Evolutionary conservation across 805 yeast genomes (phyloP).

Genomic region (Yamadazyma nakazawae): DNA sequence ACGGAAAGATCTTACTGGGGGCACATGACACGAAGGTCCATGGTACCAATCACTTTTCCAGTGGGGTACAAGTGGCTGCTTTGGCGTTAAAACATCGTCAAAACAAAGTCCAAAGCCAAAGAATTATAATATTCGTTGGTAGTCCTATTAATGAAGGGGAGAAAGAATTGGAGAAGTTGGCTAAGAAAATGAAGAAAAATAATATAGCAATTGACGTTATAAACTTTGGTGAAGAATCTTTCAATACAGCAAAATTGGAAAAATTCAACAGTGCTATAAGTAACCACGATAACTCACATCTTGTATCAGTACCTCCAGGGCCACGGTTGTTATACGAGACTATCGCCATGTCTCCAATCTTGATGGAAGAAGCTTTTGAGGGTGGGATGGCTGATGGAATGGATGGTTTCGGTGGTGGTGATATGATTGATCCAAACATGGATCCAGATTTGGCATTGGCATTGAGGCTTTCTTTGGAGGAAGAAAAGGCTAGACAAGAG

Average conservation of each 20-base stretch:
- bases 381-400: constrained; percentile 40
- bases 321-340: constrained; percentile 80
- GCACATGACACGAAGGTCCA: constrained; percentile 72
- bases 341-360: constrained; percentile 71
- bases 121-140: constrained; percentile 87
- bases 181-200: constrained; percentile 91
- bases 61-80: constrained; percentile 88
- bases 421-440: constrained; percentile 70
- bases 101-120: constrained; percentile 85
- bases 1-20: constrained; percentile 81
- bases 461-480: constrained; percentile 88
- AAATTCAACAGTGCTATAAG: constrained; percentile 72
- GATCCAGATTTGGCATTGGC: constrained; percentile 98
- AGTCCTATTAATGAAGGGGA: constrained; percentile 72
- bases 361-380: constrained; percentile 60
- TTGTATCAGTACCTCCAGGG: constrained; percentile 86
- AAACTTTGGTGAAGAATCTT: constrained; percentile 85
- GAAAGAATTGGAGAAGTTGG: constrained; percentile 75
- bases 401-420: constrained; percentile 39
- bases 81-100: constrained; percentile 94
- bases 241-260: constrained; percentile 75
- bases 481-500: constrained; percentile 89
- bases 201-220: constrained; percentile 85
- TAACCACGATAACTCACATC: constrained; percentile 73
- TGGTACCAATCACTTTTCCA: constrained; percentile 65